phyloP scores from a whole-genome alignment of 1,284 basidiomycete genomes.

The Cronartium quercuum region DNA sequence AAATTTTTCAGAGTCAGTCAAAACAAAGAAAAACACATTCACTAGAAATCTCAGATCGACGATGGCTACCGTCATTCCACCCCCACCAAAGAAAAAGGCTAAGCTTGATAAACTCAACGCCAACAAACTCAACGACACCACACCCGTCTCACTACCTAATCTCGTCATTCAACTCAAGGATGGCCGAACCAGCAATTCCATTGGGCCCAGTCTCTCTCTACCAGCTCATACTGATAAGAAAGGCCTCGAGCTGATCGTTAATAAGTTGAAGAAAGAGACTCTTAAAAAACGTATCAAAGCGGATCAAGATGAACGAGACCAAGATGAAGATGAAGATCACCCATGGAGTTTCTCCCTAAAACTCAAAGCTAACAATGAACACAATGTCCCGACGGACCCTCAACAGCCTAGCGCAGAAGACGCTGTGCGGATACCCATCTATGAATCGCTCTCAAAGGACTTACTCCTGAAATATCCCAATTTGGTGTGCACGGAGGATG shows the following conservation, averaged over 20 bases:
- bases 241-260: constrained; percentile 74
- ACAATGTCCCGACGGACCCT: background rate
- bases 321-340: constrained; percentile 40
- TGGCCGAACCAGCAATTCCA: constrained; percentile 68
- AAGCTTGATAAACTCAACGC: constrained; percentile 31
- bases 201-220: constrained; percentile 78
- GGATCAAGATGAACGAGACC: constrained; percentile 10
- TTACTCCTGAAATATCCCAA: constrained; percentile 44
- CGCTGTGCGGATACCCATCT: constrained; percentile 26
- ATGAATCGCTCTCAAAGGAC: constrained; percentile 25
- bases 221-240: constrained; percentile 80
- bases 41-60: too few relatives aligned
- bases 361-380: constrained; percentile 6
- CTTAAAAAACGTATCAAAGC: constrained; percentile 10
- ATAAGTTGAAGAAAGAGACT: constrained; percentile 62
- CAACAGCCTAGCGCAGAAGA: constrained; percentile 6
- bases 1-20: too few relatives aligned
- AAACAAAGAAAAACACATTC: too few relatives aligned
- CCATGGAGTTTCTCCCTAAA: constrained; percentile 34
- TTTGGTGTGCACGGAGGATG: constrained; percentile 72
- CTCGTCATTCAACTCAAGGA: constrained; percentile 85
- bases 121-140: constrained; percentile 14
- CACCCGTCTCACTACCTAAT: constrained; percentile 58
- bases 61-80: constrained; percentile 38
- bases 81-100: constrained; percentile 39